Evolutionary conservation across 768 basidiomycete genomes (phyloP).

Genomic region (Terana coerulea): DNA sequence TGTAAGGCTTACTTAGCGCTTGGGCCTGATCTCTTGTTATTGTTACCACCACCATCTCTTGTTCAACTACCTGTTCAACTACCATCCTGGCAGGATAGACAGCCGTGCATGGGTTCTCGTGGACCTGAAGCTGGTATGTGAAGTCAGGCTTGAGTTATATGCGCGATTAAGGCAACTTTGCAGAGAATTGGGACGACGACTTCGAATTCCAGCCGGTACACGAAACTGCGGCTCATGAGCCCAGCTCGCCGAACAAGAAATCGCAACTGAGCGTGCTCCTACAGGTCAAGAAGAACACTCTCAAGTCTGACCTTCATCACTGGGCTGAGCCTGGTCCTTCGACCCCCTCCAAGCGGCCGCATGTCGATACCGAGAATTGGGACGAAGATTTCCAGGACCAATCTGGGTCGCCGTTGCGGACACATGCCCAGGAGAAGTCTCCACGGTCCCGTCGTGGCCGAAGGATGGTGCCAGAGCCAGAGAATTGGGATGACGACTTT

Average conservation of each 20-base stretch:
- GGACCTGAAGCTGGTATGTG: too few relatives aligned
- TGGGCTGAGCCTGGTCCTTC: conserved; percentile 54
- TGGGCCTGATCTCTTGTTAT: too few relatives aligned
- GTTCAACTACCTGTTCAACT: too few relatives aligned
- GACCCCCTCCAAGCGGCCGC: conserved; percentile 39
- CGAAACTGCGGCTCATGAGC: neutral
- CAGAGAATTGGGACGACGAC: conserved; percentile 83
- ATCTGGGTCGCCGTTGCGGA: conserved; percentile 19
- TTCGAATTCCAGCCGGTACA: conserved; percentile 53
- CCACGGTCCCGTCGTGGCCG: conserved; percentile 18
- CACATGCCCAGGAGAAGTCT: conserved; percentile 8
- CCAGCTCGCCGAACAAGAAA: neutral
- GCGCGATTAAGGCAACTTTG: too few relatives aligned
- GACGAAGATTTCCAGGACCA: conserved; percentile 64
- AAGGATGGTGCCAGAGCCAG: conserved; percentile 35
- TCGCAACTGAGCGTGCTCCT: conserved; percentile 8
- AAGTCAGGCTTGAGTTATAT: too few relatives aligned
- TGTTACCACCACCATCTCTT: too few relatives aligned
- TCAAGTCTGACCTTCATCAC: conserved; percentile 22
- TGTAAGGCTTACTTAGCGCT: too few relatives aligned
- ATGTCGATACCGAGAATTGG: conserved; percentile 50
- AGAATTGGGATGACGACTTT: conserved; percentile 68
- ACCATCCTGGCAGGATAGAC: too few relatives aligned
- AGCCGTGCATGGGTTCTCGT: too few relatives aligned
- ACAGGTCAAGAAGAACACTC: conserved; percentile 21